Evolutionary conservation across 257 asterid species (phyloP).

Genomic region (Capsicum rhomboideum): DNA sequence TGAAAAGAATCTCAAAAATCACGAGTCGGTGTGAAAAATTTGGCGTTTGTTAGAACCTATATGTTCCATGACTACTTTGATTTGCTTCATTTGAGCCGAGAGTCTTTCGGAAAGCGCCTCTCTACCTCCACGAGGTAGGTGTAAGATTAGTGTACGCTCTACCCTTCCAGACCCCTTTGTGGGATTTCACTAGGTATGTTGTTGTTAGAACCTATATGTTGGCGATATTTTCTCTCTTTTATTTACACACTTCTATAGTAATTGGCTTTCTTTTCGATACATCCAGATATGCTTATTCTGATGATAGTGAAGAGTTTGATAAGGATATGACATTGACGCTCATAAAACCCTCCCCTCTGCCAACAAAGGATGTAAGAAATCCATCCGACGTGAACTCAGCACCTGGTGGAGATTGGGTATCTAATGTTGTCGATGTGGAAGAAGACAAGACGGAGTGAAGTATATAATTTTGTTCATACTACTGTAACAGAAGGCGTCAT

Average conservation of each 20-base stretch:
- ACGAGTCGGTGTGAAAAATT: background rate
- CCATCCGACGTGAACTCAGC: conserved; percentile 31
- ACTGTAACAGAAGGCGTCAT: background rate
- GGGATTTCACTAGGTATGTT: no score
- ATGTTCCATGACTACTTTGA: background rate
- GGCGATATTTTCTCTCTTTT: background rate
- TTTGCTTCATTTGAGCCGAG: no score
- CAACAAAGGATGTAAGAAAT: conserved; percentile 43
- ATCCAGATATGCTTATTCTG: conserved; percentile 76
- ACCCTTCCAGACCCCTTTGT: no score
- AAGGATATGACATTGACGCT: conserved; percentile 64
- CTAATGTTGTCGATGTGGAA: conserved; percentile 30
- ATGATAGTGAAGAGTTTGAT: conserved; percentile 72
- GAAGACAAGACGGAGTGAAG: conserved; percentile 70
- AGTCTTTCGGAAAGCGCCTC: no score
- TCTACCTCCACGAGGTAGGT: no score
- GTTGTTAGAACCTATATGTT: background rate
- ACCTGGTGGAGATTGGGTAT: conserved; percentile 20
- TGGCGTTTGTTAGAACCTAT: background rate
- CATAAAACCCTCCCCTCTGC: conserved; percentile 56
- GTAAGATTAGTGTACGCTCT: no score
- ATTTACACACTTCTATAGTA: background rate
- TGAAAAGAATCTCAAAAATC: background rate
- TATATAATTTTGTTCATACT: background rate
- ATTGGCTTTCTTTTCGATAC: background rate